Evolutionary conservation across 2,329 filamentous ascomycete species (phyloP).

Genomic region (Xylariaceae sp.): DNA sequence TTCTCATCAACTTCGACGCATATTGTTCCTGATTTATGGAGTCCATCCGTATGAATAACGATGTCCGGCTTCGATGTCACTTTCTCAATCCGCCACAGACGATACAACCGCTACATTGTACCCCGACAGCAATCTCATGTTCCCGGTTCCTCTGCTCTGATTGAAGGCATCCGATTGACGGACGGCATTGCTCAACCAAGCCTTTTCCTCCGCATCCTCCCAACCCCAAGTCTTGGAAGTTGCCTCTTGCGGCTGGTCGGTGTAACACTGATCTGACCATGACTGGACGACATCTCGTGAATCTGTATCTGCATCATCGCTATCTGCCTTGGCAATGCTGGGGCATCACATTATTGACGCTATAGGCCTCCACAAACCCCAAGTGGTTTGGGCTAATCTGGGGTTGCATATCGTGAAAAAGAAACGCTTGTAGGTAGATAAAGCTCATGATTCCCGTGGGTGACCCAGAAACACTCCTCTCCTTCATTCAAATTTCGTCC

Average conservation of each 20-base stretch:
- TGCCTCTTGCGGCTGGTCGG: conserved; percentile 27
- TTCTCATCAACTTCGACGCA: not conserved
- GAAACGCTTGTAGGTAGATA: conserved; percentile 7
- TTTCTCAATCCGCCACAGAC: not conserved
- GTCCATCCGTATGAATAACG: not conserved
- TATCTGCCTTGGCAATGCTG: conserved; percentile 12
- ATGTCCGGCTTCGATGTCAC: not conserved
- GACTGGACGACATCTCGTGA: not conserved
- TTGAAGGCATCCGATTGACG: not conserved
- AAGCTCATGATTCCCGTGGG: conserved; percentile 3
- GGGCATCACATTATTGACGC: not conserved
- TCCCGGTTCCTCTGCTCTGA: not conserved
- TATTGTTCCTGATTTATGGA: not conserved
- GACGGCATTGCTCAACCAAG: not conserved
- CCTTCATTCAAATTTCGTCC: not conserved
- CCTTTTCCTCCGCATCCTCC: conserved; percentile 12
- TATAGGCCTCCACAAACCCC: conserved; percentile 5
- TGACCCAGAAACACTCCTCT: not conserved
- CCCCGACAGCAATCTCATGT: not conserved
- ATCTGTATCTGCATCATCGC: not conserved
- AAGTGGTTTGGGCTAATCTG: conserved; percentile 1
- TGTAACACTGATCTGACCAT: conserved; percentile 14
- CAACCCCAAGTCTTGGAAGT: conserved; percentile 4
- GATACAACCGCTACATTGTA: not conserved
- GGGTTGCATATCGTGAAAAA: conserved; percentile 2